A percentile compares a stretch with the other conserved stretches of the same genome.
Evolutionary conservation across 495 filamentous ascomycete genomes (phyloP).

Genomic region (Penicillium crystallinum): DNA sequence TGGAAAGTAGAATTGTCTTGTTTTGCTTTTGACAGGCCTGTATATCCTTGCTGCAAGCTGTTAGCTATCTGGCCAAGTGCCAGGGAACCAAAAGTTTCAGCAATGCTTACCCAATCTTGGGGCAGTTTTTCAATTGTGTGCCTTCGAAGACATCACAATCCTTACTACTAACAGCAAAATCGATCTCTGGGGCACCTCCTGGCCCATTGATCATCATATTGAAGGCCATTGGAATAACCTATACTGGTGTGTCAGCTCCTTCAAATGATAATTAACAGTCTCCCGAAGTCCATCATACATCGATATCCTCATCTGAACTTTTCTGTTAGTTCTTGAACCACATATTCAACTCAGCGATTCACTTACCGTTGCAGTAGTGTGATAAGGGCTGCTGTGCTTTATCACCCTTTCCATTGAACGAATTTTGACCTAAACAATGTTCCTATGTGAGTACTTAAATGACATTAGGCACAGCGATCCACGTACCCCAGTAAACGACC

Average conservation of each 20-base stretch:
- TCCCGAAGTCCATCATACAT: conserved; percentile 22
- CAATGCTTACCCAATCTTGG: conserved; percentile 52
- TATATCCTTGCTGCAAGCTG: conserved; percentile 47
- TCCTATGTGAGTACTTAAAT: neutral
- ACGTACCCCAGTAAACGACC: conserved; percentile 58
- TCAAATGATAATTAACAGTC: no score
- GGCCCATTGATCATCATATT: conserved; percentile 48
- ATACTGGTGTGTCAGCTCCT: conserved; percentile 4
- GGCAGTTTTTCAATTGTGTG: conserved; percentile 53
- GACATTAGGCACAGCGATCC: neutral
- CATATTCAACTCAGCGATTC: neutral
- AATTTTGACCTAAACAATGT: conserved; percentile 54
- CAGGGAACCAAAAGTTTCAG: neutral
- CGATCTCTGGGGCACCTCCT: conserved; percentile 47
- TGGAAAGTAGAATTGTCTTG: conserved; percentile 63
- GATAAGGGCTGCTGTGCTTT: conserved; percentile 49
- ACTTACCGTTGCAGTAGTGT: conserved; percentile 56
- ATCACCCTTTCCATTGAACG: conserved; percentile 38
- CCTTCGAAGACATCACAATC: conserved; percentile 54
- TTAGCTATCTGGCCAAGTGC: conserved; percentile 13
- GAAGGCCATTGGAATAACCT: conserved; percentile 62
- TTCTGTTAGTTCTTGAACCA: neutral
- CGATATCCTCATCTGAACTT: conserved; percentile 30
- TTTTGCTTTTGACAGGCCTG: conserved; percentile 56
- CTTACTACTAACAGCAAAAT: conserved; percentile 57